Percentiles rank a stretch among this genome's conserved stretches.
Conservation (phyloP, 768 basidiomycete species). For the Tylopilus subfusipes region DNA sequence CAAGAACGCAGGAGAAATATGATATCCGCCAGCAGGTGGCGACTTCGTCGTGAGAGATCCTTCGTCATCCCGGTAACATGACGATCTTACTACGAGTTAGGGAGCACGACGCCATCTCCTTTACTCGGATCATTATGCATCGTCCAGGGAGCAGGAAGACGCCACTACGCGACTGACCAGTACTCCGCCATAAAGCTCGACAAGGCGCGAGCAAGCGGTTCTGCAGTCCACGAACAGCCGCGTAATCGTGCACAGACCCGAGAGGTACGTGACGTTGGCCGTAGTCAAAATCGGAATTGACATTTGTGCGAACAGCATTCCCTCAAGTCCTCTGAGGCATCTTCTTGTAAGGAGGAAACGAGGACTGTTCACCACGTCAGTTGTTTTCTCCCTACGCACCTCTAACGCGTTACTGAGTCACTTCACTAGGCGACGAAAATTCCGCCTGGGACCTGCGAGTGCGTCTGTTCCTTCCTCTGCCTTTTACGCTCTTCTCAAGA, state of each 20-base stretch:
- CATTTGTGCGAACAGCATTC: not conserved
- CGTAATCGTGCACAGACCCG: not conserved
- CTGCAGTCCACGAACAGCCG: not conserved
- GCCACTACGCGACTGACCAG: not conserved
- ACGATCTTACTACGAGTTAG: not conserved
- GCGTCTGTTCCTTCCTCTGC: not conserved
- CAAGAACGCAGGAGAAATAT: not conserved
- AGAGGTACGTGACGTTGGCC: not conserved
- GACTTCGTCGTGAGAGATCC: constrained; percentile 2
- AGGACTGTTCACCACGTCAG: not conserved
- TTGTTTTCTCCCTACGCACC: not conserved
- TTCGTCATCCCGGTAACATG: not conserved
- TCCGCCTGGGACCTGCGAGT: not conserved
- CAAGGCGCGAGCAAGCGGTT: not conserved
- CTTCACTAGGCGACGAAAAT: not conserved
- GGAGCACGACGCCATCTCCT: not conserved
- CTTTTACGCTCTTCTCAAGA: not conserved
- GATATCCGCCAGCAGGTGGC: not conserved
- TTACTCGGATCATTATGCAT: not conserved
- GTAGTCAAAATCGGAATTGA: not conserved
- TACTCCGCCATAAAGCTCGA: not conserved
- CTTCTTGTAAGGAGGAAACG: not conserved
- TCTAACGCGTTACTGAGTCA: no score
- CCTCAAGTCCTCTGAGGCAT: not conserved
- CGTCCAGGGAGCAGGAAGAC: not conserved